Conservation (phyloP, 2,329 filamentous ascomycete genomes). For the Tolypocladium album region DNA sequence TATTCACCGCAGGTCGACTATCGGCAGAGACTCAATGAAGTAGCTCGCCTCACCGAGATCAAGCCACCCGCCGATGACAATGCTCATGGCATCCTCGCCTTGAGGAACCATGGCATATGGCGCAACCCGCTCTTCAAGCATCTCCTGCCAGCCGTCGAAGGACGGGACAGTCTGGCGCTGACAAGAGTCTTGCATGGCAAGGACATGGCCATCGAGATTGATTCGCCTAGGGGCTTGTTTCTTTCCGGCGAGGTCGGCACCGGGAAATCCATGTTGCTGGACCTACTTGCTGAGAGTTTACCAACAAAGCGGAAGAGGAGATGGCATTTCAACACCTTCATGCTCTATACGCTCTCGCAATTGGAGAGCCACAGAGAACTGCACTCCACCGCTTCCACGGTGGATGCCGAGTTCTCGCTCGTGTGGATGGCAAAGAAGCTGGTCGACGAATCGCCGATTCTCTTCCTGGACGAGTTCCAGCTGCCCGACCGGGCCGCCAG, state of each 20-base stretch:
- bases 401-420: slow-evolving; percentile 48
- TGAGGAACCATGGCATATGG: slow-evolving; percentile 43
- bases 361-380: slow-evolving; percentile 53
- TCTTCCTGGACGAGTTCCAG: slow-evolving; percentile 79
- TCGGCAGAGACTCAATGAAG: slow-evolving; percentile 49
- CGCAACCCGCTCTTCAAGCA: slow-evolving; percentile 48
- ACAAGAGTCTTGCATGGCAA: slow-evolving; percentile 59
- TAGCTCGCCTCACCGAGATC: slow-evolving; percentile 35
- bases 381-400: slow-evolving; percentile 7
- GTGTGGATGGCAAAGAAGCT: slow-evolving; percentile 67
- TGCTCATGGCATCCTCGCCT: slow-evolving; percentile 30
- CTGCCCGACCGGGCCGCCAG: slow-evolving; percentile 67
- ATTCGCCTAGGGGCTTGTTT: slow-evolving; percentile 65
- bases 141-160: slow-evolving; percentile 45
- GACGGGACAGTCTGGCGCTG: slow-evolving; percentile 51
- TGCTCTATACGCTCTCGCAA: slow-evolving; percentile 65
- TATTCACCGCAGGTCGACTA: slow-evolving; percentile 67
- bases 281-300: slow-evolving; percentile 67
- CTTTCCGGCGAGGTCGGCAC: slow-evolving; percentile 75
- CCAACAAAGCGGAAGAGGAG: slow-evolving; percentile 62
- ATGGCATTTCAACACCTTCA: slow-evolving; percentile 82
- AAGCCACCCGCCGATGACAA: slow-evolving; percentile 17
- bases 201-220: slow-evolving; percentile 58
- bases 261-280: slow-evolving; percentile 77
- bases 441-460: slow-evolving; percentile 61